Percentiles rank a stretch among this genome's conserved stretches.
These are phyloP conservation scores for Agastache rugosa DNA, from an alignment of 257 asterid genomes.

Conservation along the genomic window DNA sequence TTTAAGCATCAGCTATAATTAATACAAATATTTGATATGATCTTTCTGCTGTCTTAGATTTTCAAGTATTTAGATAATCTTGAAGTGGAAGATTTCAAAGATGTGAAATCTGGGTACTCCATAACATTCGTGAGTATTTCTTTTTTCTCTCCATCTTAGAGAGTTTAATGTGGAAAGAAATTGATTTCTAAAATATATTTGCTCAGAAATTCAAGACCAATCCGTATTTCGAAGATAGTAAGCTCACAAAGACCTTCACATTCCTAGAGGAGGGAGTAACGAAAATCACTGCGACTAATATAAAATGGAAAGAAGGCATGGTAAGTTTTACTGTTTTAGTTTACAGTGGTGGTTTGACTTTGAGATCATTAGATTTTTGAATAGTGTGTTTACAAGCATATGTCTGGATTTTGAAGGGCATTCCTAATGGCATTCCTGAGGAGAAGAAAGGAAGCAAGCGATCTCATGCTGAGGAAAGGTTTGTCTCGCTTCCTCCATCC, in stretches of 20 bases:
- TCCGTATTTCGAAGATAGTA: slow-evolving; percentile 79
- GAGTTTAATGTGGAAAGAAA: neutral
- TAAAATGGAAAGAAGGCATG: slow-evolving; percentile 92
- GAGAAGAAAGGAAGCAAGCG: slow-evolving; percentile 90
- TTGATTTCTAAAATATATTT: slow-evolving; percentile 15
- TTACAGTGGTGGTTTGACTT: slow-evolving; percentile 15
- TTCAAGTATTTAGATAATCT: slow-evolving; percentile 80
- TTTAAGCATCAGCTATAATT: neutral
- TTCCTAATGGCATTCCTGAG: slow-evolving; percentile 69
- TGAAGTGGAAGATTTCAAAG: slow-evolving; percentile 90
- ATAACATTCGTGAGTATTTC: slow-evolving; percentile 73
- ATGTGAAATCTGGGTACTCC: slow-evolving; percentile 90
- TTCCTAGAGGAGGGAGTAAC: slow-evolving; percentile 87
- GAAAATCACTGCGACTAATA: slow-evolving; percentile 76
- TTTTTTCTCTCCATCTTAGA: slow-evolving; percentile 15
- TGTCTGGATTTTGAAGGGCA: slow-evolving; percentile 61
- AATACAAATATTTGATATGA: slow-evolving; percentile 4
- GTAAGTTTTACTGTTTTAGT: slow-evolving; percentile 51
- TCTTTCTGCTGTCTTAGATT: slow-evolving; percentile 48
- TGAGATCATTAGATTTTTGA: slow-evolving; percentile 7
- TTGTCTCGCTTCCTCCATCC: slow-evolving; percentile 7
- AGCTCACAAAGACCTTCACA: slow-evolving; percentile 73
- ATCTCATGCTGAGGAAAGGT: slow-evolving; percentile 87
- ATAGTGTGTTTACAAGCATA: slow-evolving; percentile 27
- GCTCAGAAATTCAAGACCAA: slow-evolving; percentile 77